Evolutionary conservation across 169 alveolate species (phyloP).

Genomic region (Plasmodium knowlesi): DNA sequence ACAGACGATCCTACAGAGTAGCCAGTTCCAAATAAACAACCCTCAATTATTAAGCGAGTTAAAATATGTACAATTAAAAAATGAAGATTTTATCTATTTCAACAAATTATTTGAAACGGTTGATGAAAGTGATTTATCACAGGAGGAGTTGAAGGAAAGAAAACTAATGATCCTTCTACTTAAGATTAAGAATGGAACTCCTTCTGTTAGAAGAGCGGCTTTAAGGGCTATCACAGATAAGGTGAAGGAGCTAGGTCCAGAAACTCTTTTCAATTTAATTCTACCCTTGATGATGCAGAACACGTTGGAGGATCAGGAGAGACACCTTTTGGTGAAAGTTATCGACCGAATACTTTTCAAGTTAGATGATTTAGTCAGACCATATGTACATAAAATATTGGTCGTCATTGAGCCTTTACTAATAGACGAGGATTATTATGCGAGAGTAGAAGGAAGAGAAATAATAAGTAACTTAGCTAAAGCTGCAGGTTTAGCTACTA

Average conservation of each 20-base stretch:
- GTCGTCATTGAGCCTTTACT: conserved; percentile 99
- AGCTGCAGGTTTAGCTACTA: conserved; percentile 99
- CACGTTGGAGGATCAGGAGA: conserved; percentile 97
- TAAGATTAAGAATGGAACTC: conserved; percentile 98
- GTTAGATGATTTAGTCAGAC: conserved; percentile 97
- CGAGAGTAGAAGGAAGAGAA: conserved; percentile 99
- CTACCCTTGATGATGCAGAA: conserved; percentile 98
- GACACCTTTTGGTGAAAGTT: conserved; percentile 98
- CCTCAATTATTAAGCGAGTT: conserved; percentile 69
- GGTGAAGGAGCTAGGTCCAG: conserved; percentile 99
- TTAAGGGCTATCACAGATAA: conserved; percentile 95
- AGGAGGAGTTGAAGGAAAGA: conserved; percentile 96
- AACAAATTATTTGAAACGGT: conserved; percentile 91
- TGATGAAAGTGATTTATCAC: conserved; percentile 94
- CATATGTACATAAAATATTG: conserved; percentile 98
- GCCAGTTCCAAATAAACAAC: conserved; percentile 61
- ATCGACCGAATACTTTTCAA: conserved; percentile 97
- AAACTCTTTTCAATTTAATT: conserved; percentile 96
- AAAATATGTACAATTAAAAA: conserved; percentile 91
- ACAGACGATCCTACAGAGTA: conserved; percentile 34
- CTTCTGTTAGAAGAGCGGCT: conserved; percentile 97
- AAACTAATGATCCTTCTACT: conserved; percentile 94
- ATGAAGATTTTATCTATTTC: conserved; percentile 93
- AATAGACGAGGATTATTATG: conserved; percentile 99
- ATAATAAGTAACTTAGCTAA: conserved; percentile 95